Evolutionary conservation across 345 rosid species (phyloP), one percentile per base, ranked within the genome.

Genomic region (Rhodamnia argentea): DNA sequence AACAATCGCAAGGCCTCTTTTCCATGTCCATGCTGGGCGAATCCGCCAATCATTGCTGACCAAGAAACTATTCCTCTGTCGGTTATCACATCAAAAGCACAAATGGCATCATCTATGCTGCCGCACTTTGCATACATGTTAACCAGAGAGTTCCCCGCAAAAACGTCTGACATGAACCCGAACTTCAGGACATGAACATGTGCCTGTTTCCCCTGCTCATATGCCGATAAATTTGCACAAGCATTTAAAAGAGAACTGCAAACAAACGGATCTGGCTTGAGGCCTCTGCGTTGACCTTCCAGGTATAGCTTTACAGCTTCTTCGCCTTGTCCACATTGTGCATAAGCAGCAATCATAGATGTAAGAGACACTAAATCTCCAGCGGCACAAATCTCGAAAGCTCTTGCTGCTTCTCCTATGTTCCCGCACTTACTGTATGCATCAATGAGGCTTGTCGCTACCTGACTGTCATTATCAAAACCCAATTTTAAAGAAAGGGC

Each of bases 121-220:
- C 95, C 96, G 55, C 94, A 92, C 85, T 93, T 94, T 40, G 94
- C 94, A 85, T 94, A 93, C 93, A 92, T 91, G 84, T 92, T 91
- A 55, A 94, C 92, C 51, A 94, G 94, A 57, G 94, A 94, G 86
- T 94, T 93, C 81, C 95, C 94, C 7, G 95, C 92, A 85, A 92
- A 93, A 52, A 37, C 56, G 84, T 93, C 94, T 12, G 88, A 88
- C 87, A 89, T 86, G 88, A 94, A 93, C 47, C 96, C 95, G 40
- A 86, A 88, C 89, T 93, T 93, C 88, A 92, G 86, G 85, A 91
- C 64, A 75, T 92, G 94, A 85, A 88, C 92, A 88, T 93, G 95
- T 74, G 92, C 88, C 90, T 93, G 96, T 87, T 93, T 93, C 85
- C 94, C 95, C 86, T 93, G 95, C 87, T 94, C 96, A 85, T 94